Evolutionary conservation across 192 early-diverging fungal genomes (phyloP), one percentile per base, ranked within the genome.

Genomic region (Nowakowskiella sp.): DNA sequence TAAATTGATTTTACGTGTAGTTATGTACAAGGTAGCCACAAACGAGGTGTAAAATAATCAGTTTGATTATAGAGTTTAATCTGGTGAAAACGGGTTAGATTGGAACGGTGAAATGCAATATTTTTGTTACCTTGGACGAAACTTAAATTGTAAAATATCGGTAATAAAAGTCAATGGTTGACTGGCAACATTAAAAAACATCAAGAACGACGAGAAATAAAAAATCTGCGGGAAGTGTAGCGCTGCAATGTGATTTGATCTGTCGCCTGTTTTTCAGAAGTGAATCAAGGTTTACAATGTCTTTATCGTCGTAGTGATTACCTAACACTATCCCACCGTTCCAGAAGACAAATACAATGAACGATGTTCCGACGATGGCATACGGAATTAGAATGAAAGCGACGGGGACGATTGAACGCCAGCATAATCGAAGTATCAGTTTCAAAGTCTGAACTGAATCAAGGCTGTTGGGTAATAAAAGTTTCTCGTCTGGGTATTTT

Each of bases 311-410:
- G 19, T 13, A 27, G 23, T 5, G 25, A 21, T 57, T 65, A 73
- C 84, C 90, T 4, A 97, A 62, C 22, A 89, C 91, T 42, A 97
- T 89, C 2, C 92, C 88, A 0, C 71, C 72, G 59, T 94, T 93
- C 68, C 71, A 85, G 10, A 69, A 42, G 0, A 97, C 57, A 72
- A 91, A 97, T 2, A 25, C 65, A 0, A 44, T 66, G 78, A 93
- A 91, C 0, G 57, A 31, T 1, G 39, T 32, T 0, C 74, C 52
- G 1, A 78, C 51, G 0, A 78, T 24, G 2, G 83, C 2, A 53
- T 74, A 87, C 1, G 84, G 73, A 46, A 85, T 33, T 23, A 47
- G 39, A 22, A 45, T 30, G 6, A 72, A n/a, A n/a, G 55, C n/a
- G 1, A 25, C 43, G 47, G 34, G 10, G 19, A 28, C 13, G 39